Evolutionary conservation across 2,329 filamentous ascomycete species (phyloP).

Genomic region (Colletotrichum spinosum): DNA sequence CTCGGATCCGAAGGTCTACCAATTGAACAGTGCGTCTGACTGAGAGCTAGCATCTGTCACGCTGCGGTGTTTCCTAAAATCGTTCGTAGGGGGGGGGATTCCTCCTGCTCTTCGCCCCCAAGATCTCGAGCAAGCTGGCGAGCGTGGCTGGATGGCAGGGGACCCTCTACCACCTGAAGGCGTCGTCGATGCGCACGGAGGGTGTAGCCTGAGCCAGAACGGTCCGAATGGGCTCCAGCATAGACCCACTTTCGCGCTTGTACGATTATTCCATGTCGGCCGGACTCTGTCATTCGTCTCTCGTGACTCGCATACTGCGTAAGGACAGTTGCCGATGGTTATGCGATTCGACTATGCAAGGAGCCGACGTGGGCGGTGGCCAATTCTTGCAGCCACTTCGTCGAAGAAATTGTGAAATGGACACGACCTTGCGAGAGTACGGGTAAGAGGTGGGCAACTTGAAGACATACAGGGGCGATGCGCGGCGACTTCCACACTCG

Average conservation of each 20-base stretch:
- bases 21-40: conserved; percentile 26
- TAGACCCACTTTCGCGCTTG: conserved; percentile 22
- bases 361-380: conserved; percentile 14
- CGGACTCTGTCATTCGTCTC: conserved; percentile 23
- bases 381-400: not conserved
- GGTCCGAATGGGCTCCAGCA: conserved; percentile 29
- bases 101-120: conserved; percentile 35
- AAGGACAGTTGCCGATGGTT: conserved; percentile 26
- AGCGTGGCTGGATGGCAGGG: conserved; percentile 27
- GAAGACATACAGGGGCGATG: not conserved
- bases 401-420: not conserved
- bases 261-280: conserved; percentile 28
- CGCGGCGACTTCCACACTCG: not conserved
- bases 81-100: conserved; percentile 22
- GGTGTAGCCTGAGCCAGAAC: conserved; percentile 20
- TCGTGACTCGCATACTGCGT: conserved; percentile 30
- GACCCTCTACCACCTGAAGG: conserved; percentile 3
- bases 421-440: not conserved
- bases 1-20: conserved; percentile 37
- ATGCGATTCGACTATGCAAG: conserved; percentile 30
- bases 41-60: conserved; percentile 31
- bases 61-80: conserved; percentile 32
- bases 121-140: conserved; percentile 34
- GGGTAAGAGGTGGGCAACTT: not conserved
- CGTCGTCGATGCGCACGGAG: conserved; percentile 4